A percentile compares a stretch with the other conserved stretches of the same genome.
Conservation (phyloP, 2,329 filamentous ascomycete species). For the Calonectria fujianensis region DNA sequence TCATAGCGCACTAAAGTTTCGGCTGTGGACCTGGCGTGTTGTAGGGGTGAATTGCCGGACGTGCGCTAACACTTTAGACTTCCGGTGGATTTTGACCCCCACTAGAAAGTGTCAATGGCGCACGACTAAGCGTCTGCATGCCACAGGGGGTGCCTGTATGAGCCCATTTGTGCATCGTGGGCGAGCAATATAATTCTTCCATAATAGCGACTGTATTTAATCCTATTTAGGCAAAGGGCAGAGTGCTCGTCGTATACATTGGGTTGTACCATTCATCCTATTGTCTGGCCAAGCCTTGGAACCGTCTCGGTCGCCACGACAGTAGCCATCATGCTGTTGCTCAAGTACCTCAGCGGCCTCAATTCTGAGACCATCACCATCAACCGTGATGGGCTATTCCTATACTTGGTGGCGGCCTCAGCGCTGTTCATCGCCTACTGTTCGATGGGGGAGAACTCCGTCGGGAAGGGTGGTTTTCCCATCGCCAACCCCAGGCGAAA, state of each 20-base stretch:
- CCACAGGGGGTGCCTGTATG: neutral
- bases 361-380: neutral
- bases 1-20: neutral
- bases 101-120: too few relatives aligned
- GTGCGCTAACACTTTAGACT: neutral
- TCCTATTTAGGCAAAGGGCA: neutral
- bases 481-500: constrained; percentile 1
- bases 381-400: neutral
- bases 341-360: neutral
- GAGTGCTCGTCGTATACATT: neutral
- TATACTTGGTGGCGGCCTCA: constrained; percentile 6
- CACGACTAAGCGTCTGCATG: neutral
- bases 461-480: constrained; percentile 5
- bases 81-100: neutral
- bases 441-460: neutral
- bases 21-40: neutral
- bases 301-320: neutral
- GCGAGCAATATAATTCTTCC: neutral
- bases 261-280: neutral
- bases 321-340: constrained; percentile 1
- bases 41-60: neutral
- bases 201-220: neutral
- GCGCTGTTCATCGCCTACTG: constrained; percentile 2
- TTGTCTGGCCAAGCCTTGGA: neutral
- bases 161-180: too few relatives aligned